Percentiles rank a stretch among this genome's conserved stretches.
Conservation (phyloP, 2,329 filamentous ascomycete species). For the Ophiosphaerella korrae region DNA sequence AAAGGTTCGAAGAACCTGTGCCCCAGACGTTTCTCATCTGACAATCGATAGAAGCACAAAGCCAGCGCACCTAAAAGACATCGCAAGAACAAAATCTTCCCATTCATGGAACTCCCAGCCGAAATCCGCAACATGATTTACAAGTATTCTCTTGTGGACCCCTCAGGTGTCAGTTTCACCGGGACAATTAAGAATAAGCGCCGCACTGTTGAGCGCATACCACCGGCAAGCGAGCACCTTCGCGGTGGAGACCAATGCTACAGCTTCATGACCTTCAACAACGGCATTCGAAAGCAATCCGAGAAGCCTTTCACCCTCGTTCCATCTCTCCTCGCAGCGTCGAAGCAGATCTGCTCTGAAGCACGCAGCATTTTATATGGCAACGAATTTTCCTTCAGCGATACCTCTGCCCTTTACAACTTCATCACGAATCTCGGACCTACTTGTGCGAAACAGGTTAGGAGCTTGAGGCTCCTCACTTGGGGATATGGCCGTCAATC, state of each 20-base stretch:
- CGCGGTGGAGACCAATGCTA: background rate
- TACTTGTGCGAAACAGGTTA: conserved; percentile 26
- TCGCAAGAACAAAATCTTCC: conserved; percentile 40
- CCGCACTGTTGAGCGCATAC: conserved; percentile 33
- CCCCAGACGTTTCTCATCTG: conserved; percentile 4
- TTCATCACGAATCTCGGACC: conserved; percentile 41
- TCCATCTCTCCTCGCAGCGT: conserved; percentile 35
- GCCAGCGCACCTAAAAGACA: conserved; percentile 20
- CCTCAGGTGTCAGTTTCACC: conserved; percentile 31
- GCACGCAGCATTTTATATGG: conserved; percentile 32
- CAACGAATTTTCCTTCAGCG: conserved; percentile 35
- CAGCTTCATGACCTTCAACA: conserved; percentile 2
- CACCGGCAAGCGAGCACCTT: conserved; percentile 2
- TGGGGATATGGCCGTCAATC: conserved; percentile 30
- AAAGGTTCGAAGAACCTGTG: conserved; percentile 30
- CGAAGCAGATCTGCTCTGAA: conserved; percentile 37
- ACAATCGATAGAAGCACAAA: conserved; percentile 29
- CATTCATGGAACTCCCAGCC: conserved; percentile 40
- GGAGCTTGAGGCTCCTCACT: conserved; percentile 27
- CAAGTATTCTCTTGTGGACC: conserved; percentile 30
- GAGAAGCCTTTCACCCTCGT: conserved; percentile 15
- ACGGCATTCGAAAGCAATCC: conserved; percentile 10
- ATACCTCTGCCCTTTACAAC: conserved; percentile 36
- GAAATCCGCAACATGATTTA: conserved; percentile 46
- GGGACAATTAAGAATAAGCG: conserved; percentile 32